Base-by-base conservation (phyloP, 768 basidiomycete genomes). In the Atractiella rhizophila region DNA sequence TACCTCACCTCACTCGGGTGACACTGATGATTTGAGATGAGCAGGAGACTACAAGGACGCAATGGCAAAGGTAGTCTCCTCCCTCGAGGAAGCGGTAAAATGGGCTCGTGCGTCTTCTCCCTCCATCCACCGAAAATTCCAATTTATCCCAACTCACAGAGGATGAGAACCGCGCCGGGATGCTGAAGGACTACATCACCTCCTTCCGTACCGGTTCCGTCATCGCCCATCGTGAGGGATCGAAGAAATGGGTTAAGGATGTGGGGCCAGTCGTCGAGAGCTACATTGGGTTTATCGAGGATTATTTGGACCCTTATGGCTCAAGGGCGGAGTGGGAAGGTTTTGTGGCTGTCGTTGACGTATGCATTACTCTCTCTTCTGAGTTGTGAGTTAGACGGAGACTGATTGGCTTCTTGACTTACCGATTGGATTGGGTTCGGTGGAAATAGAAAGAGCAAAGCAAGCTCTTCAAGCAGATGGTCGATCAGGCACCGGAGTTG, bases 311-410 rank as follows among this genome's bases (percentile, higher is more conserved):
- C 54, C 82, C 82, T 6, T 82, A 78, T 44, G 82, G 81, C 27
- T 74, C 69, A n/a, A 70, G 82, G 37, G 82, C 82, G 0, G 82
- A 85, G 57, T 85, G 81, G 81, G 80, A n/a, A n/a, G n/a, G n/a
- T n/a, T n/a, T n/a, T n/a, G n/a, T n/a, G n/a, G n/a, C n/a, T n/a
- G n/a, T n/a, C n/a, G n/a, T n/a, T n/a, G n/a, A n/a, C n/a, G n/a
- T n/a, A n/a, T n/a, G n/a, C n/a, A n/a, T n/a, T n/a, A 85, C 68
- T 80, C 78, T 6, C 36, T 42, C 31, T 34, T 20, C 21, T 31
- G 39, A 28, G 27, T 36, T 24, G 42, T 38, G 29, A 70, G 85
- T 64, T 83, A 85, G 58, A 62, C 68, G 43, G 65, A 82, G 33
- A 77, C 75, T 51, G 71, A 71, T 7, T 82, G 79, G 60, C 28